Conservation (phyloP, 768 basidiomycete genomes). For the Rhodocollybia butyracea region DNA sequence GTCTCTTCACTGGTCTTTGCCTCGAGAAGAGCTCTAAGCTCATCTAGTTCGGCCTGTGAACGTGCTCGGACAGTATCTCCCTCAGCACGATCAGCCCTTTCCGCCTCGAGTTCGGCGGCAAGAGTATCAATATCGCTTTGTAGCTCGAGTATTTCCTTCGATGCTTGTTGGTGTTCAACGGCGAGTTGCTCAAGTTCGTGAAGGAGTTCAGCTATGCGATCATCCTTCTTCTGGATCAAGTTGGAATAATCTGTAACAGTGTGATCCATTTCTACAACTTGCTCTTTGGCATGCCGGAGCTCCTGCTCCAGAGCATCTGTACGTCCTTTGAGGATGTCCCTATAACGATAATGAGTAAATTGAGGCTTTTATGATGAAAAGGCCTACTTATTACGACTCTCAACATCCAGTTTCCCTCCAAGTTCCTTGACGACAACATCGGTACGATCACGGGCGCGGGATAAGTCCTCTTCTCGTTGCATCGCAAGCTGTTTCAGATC, state of each 20-base stretch:
- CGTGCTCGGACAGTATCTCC: conserved; percentile 50
- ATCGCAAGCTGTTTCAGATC: conserved; percentile 66
- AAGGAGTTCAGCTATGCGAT: conserved; percentile 54
- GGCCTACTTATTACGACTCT: conserved; percentile 61
- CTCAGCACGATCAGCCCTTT: conserved; percentile 47
- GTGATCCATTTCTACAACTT: conserved; percentile 74
- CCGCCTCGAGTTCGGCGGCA: conserved; percentile 56
- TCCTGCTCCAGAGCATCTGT: conserved; percentile 63
- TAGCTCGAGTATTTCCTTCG: conserved; percentile 64
- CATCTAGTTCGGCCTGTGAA: conserved; percentile 81
- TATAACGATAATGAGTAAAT: conserved; percentile 22
- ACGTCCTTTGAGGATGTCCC: conserved; percentile 62
- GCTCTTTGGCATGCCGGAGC: conserved; percentile 67
- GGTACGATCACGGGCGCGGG: conserved; percentile 70
- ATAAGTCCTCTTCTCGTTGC: conserved; percentile 80
- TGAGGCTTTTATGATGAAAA: neutral
- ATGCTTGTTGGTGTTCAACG: conserved; percentile 48
- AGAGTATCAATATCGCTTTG: conserved; percentile 67
- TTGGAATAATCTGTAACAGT: conserved; percentile 72
- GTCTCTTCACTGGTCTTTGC: conserved; percentile 87
- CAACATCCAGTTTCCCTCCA: conserved; percentile 65
- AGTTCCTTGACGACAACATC: conserved; percentile 63
- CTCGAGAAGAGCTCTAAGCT: conserved; percentile 77
- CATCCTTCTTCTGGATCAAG: conserved; percentile 76
- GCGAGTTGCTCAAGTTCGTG: conserved; percentile 53